Evolutionary conservation across 164 flowering plant species (phyloP), one percentile per base, ranked within the genome.

Genomic region (Taxillus chinensis): DNA sequence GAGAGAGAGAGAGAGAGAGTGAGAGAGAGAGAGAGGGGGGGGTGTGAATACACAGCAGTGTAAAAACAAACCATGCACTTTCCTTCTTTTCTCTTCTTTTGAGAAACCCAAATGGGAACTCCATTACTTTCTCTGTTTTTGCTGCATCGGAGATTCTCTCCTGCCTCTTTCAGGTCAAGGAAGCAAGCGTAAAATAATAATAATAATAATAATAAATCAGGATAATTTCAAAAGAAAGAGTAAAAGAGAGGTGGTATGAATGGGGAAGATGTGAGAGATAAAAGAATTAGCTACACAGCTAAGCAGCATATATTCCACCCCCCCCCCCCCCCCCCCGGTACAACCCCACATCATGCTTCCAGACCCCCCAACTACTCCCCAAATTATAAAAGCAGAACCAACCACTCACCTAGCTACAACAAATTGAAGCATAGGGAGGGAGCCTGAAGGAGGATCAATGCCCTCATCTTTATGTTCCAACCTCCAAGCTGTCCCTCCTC

Each of bases 291-390:
- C 80, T 27, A 27, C 1, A 76, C 79, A 80, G 85, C 83, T 76
- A 80, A 82, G 67, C 27, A 71, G 85, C 87, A 85, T 85, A 89
- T 86, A 89, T 86, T 86, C 92, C 81, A 74, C 62, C 46, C 46
- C 46, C 46, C 46, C 46, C 46, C 46, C 46, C 46, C 46, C 46
- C 46, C 56, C 69, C 64, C 71, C 68, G 70, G 70, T 78, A 68
- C 60, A 61, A 70, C 81, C 85, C 89, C 89, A 84, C 83, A 64
- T 69, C 51, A 70, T 81, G 86, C 80, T 81, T 82, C 85, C 90
- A 51, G 85, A 71, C 78, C 70, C 50, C 13, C 74, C 75, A 71
- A 64, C 79, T 45, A 74, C 72, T 66, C 77, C 27, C 27, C 77
- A 45, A 70, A 45, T 72, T 75, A 77, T 75, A 79, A 70, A 51